Conservation (phyloP, 306 rosid genomes). For the Cicer judaicum region DNA sequence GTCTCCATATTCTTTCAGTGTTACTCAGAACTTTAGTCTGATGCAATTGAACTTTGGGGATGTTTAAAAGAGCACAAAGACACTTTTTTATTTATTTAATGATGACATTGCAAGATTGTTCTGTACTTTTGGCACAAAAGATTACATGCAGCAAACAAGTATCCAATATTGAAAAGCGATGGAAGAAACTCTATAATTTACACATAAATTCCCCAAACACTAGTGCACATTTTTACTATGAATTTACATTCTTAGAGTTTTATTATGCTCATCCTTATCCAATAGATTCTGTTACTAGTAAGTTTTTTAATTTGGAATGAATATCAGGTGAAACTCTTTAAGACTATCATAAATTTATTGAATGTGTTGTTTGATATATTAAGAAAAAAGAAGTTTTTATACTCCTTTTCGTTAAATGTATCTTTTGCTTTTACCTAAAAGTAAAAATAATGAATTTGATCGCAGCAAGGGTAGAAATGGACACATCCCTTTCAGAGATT, state of each 20-base stretch:
- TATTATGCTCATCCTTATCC: conserved; percentile 29
- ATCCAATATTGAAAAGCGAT: background rate
- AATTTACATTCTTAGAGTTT: conserved; percentile 10
- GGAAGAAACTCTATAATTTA: conserved; percentile 33
- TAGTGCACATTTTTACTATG: conserved; percentile 13
- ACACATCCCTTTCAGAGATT: conserved; percentile 96
- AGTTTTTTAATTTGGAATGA: conserved; percentile 25
- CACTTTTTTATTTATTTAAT: conserved; percentile 36
- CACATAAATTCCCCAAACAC: conserved; percentile 31
- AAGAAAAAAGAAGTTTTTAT: conserved; percentile 24
- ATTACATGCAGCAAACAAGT: conserved; percentile 19
- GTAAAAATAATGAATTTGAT: conserved; percentile 34
- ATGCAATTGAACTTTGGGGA: conserved; percentile 11
- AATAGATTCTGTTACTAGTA: background rate
- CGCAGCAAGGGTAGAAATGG: conserved; percentile 93
- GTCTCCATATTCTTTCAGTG: conserved; percentile 17
- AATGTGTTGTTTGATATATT: conserved; percentile 24
- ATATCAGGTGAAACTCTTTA: conserved; percentile 16
- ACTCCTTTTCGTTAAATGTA: background rate
- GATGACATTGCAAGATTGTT: background rate
- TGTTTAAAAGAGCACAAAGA: conserved; percentile 16
- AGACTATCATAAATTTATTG: conserved; percentile 17
- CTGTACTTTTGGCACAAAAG: conserved; percentile 29
- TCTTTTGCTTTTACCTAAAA: conserved; percentile 15
- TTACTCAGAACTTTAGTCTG: conserved; percentile 3